phyloP scores from a whole-genome alignment of 75 land plant genomes.

The Sequoiadendron giganteum region DNA sequence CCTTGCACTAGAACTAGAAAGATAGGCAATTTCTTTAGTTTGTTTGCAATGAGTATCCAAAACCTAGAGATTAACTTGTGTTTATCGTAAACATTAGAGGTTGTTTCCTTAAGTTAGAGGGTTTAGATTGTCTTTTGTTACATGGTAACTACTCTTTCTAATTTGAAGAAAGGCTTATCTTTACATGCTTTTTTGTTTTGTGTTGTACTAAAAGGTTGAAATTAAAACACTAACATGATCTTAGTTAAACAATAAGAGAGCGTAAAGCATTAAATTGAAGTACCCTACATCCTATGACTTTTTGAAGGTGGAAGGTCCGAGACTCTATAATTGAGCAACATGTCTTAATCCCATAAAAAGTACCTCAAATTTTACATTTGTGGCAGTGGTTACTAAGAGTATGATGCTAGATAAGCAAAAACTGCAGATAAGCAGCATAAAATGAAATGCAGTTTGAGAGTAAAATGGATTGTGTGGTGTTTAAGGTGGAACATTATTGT shows the following conservation, averaged over 20 bases:
- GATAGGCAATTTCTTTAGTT: no score
- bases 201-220: no score
- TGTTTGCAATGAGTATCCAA: no score
- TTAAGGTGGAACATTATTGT: neutral
- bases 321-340: neutral
- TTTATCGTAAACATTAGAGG: no score
- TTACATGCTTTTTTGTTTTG: no score
- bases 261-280: neutral
- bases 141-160: no score
- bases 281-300: neutral
- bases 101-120: no score
- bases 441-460: neutral
- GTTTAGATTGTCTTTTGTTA: no score
- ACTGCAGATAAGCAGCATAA: neutral
- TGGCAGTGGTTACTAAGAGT: neutral
- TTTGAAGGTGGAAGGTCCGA: neutral
- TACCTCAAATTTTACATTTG: neutral
- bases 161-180: no score
- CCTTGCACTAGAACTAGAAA: no score
- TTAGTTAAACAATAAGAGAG: neutral
- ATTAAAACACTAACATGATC: neutral
- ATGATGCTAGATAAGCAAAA: neutral
- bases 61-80: no score
- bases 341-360: neutral
- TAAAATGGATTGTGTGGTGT: neutral